Evolutionary conservation across 805 yeast genomes (phyloP), one percentile per base, ranked within the genome.

Genomic region (Lipomyces mesembrius): DNA sequence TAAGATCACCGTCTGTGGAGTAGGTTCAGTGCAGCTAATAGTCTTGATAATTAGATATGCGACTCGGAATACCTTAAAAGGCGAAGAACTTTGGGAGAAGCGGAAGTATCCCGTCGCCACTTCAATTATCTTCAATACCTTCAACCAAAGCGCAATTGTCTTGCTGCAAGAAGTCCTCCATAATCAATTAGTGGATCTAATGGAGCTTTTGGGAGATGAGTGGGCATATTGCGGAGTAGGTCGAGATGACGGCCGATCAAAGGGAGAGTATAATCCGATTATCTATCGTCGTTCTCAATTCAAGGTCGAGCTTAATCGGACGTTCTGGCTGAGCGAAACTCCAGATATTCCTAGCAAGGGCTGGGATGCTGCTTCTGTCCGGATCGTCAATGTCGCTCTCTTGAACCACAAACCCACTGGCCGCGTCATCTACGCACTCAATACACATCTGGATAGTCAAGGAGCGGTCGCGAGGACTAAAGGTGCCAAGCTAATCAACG

Each of bases 241-340:
- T 0, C 77, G 88, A 72, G 84, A 81, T 60, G 88, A 85, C 72
- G 88, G 88, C 9, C 73, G 73, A 11, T 74, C 74, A 20, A 75
- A 73, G 4, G 88, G 88, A 14, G 89, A 86, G 70, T 84, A 77
- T 66, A 77, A 84, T 3, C 87, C 88, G 0, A 77, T 86, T 11
- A 73, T 82, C 37, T 85, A 77, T 74, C 77, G 81, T 39, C 71
- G 71, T 5, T 62, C 76, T 0, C 79, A 78, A 17, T 82, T 84
- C 77, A 73, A 77, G 49, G 69, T 83, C 49, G 62, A 82, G 5
- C 78, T 80, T 12, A 72, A 78, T n/a, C 79, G 81, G 25, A 81
- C 84, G 9, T 79, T 79, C 62, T 86, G 89, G 89, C 75, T 86
- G 14, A 82, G 86, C 68, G 79, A 80, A 20, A 84, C 87, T 2